Percentiles rank a stretch among this genome's conserved stretches.
Conservation (phyloP, 2,329 filamentous ascomycete species). For the Blastomyces silverae region DNA sequence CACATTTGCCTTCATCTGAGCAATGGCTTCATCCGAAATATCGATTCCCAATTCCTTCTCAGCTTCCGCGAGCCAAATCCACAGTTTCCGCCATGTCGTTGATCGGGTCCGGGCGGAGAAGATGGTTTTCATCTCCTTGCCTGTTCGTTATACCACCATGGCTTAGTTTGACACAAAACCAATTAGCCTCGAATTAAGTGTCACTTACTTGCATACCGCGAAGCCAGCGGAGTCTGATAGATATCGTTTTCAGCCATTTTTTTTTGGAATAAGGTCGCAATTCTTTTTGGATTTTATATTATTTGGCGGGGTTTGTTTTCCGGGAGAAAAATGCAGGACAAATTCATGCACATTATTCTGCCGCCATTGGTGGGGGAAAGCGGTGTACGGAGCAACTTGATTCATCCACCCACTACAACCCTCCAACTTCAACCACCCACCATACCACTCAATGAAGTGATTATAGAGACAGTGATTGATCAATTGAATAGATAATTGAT, state of each 20-base stretch:
- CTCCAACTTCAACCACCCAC: too few relatives aligned
- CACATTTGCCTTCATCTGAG: constrained; percentile 67
- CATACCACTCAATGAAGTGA: not conserved
- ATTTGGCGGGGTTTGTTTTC: not conserved
- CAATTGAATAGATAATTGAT: not conserved
- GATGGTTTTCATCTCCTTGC: constrained; percentile 64
- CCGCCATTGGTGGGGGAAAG: too few relatives aligned
- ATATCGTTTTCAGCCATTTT: constrained; percentile 45
- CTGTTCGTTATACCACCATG: not conserved
- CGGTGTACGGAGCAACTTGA: too few relatives aligned
- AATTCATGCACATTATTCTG: too few relatives aligned
- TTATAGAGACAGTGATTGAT: not conserved
- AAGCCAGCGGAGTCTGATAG: constrained; percentile 62
- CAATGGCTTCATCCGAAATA: constrained; percentile 59
- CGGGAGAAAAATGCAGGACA: not conserved
- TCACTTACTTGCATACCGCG: constrained; percentile 55
- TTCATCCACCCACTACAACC: too few relatives aligned
- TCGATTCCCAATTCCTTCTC: constrained; percentile 74
- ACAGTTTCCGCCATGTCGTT: constrained; percentile 76
- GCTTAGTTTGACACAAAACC: not conserved
- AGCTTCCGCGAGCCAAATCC: constrained; percentile 74
- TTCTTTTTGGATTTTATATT: not conserved
- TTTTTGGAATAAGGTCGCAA: constrained; percentile 20
- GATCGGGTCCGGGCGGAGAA: constrained; percentile 71
- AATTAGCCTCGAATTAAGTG: constrained; percentile 33